Evolutionary conservation across 306 rosid species (phyloP).

Genomic region (Neltuma alba): DNA sequence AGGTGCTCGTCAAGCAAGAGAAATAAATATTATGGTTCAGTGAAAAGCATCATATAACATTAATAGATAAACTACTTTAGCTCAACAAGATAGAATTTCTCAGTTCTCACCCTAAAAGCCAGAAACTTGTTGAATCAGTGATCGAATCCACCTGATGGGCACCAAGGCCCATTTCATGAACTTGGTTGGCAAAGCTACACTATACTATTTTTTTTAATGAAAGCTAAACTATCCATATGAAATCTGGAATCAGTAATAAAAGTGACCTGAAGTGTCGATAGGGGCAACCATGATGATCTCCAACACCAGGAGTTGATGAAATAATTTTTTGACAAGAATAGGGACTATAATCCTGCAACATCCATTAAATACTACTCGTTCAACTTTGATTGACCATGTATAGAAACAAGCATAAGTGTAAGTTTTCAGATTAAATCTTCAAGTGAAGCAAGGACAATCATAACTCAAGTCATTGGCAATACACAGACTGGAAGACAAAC

Average conservation of each 20-base stretch:
- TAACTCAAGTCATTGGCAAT: conserved; percentile 8
- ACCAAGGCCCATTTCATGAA: conserved; percentile 2
- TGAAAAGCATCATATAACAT: conserved; percentile 1
- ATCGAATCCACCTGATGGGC: conserved; percentile 5
- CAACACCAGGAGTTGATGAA: conserved; percentile 81
- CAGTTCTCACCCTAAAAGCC: conserved; percentile 18
- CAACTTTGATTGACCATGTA: conserved; percentile 27
- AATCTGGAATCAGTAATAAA: conserved; percentile 18
- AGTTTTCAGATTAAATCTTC: conserved; percentile 18
- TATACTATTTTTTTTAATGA: not conserved
- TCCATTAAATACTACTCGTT: conserved; percentile 29
- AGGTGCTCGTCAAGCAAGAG: not conserved
- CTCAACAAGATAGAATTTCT: not conserved
- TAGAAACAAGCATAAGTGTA: conserved; percentile 19
- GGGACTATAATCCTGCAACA: conserved; percentile 86
- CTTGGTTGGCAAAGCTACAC: conserved; percentile 19
- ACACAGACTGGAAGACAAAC: too few species aligned
- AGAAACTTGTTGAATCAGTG: conserved; percentile 12
- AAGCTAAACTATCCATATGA: conserved; percentile 8
- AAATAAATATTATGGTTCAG: conserved; percentile 3
- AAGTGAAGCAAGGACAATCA: conserved; percentile 16
- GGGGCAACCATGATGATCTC: conserved; percentile 99
- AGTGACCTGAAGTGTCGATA: conserved; percentile 90
- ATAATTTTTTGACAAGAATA: conserved; percentile 85
- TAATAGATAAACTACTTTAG: not conserved